Evolutionary conservation across 352 stramenopile genomes (phyloP).

Genomic region (Globisporangium parvum): DNA sequence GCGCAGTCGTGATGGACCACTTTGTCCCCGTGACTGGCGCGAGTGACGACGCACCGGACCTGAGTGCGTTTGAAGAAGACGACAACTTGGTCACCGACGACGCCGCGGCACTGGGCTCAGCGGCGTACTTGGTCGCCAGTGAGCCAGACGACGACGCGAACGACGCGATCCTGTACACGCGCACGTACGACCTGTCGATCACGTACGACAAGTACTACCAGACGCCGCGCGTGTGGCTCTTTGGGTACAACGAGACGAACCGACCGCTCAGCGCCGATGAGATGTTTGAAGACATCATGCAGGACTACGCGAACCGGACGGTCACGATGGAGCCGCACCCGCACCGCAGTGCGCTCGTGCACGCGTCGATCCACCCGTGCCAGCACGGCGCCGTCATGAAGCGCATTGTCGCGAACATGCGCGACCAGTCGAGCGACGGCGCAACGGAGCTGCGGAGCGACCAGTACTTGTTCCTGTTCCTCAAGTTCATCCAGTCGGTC

Average conservation of each 20-base stretch:
- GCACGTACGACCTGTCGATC: conserved; percentile 98
- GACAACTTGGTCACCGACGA: conserved; percentile 70
- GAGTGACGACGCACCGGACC: conserved; percentile 28
- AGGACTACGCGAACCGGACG: conserved; percentile 98
- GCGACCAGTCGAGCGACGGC: conserved; percentile 37
- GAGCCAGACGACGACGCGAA: conserved; percentile 79
- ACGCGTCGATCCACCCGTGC: conserved; percentile 97
- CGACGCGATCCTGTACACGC: conserved; percentile 90
- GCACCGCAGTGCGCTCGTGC: conserved; percentile 81
- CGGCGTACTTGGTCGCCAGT: conserved; percentile 50
- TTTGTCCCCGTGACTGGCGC: conserved; percentile 19
- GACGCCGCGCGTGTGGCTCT: conserved; percentile 97
- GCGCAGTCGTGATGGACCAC: conserved; percentile 71
- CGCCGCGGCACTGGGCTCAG: conserved; percentile 31
- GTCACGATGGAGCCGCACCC: conserved; percentile 98
- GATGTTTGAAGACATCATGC: conserved; percentile 99
- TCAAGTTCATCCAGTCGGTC: conserved; percentile 99
- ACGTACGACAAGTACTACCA: conserved; percentile 99
- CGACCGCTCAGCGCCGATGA: conserved; percentile 86
- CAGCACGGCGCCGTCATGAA: conserved; percentile 98
- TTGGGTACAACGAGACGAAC: conserved; percentile 92
- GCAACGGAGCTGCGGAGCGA: conserved; percentile 84
- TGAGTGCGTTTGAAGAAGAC: conserved; percentile 71
- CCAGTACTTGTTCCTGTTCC: conserved; percentile 99
- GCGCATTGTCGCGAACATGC: conserved; percentile 94